A percentile compares a stretch with the other conserved stretches of the same genome.
Conservation (phyloP, 805 yeast species). For the Saccharomycopsis fodiens region DNA sequence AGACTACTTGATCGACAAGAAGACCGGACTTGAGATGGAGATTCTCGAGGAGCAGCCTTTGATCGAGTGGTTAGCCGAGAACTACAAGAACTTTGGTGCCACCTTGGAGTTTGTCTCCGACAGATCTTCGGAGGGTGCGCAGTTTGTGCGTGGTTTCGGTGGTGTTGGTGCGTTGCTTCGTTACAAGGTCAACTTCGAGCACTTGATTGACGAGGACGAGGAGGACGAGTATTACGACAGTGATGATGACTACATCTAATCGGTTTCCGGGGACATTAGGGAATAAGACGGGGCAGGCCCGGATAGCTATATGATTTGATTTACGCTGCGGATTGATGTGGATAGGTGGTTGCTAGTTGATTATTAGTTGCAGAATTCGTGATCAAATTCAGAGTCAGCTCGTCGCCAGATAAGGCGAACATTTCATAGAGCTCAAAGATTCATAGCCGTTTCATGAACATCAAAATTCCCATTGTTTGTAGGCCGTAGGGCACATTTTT, state of each 20-base stretch:
- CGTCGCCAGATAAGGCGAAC: no score
- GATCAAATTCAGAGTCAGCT: neutral
- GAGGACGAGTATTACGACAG: conserved; percentile 25
- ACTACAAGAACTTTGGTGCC: conserved; percentile 91
- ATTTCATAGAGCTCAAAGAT: no score
- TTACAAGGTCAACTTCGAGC: conserved; percentile 95
- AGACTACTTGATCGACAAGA: conserved; percentile 69
- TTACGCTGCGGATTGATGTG: neutral
- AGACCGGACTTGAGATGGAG: conserved; percentile 90
- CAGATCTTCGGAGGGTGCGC: conserved; percentile 97
- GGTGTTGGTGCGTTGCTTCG: conserved; percentile 96
- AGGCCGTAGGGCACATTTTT: no score
- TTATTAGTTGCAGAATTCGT: no score
- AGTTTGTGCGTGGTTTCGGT: conserved; percentile 96
- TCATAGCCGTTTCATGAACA: no score
- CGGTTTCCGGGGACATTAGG: neutral
- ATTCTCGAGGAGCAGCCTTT: conserved; percentile 74
- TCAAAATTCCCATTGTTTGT: no score
- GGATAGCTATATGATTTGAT: neutral
- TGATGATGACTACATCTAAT: conserved; percentile 31
- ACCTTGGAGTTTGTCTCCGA: conserved; percentile 93
- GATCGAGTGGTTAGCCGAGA: conserved; percentile 97
- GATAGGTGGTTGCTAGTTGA: neutral
- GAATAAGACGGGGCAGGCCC: no score
- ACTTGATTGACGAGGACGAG: conserved; percentile 66